phyloP scores from a whole-genome alignment of 768 basidiomycete species.

The Lactarius pseudohatsudake region DNA sequence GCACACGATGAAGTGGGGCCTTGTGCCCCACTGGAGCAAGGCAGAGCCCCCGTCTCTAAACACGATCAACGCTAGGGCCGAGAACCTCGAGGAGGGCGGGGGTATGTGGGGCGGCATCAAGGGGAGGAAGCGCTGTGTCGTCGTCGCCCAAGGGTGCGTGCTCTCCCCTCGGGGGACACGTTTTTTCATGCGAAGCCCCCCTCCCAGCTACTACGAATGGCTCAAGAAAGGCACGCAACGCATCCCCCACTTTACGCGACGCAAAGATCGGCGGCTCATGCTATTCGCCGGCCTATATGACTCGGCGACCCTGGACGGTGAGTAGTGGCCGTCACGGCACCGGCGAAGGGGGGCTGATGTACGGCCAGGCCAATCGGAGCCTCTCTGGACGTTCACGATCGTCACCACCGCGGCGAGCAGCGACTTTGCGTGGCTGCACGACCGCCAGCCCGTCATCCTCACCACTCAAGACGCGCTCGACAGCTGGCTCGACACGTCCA shows the following conservation, averaged over 20 bases:
- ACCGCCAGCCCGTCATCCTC: slow-evolving; percentile 85
- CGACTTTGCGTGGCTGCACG: slow-evolving; percentile 83
- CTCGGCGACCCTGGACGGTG: slow-evolving; percentile 62
- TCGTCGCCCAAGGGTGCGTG: slow-evolving; percentile 73
- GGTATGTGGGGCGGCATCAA: slow-evolving; percentile 88
- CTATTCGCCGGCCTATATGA: slow-evolving; percentile 91
- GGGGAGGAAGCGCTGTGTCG: slow-evolving; percentile 80
- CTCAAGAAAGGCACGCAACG: slow-evolving; percentile 77
- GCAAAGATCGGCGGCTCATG: slow-evolving; percentile 62
- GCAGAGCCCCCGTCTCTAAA: slow-evolving; percentile 68
- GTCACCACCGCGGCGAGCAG: slow-evolving; percentile 79
- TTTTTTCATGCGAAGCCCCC: not conserved
- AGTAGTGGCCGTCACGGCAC: not conserved
- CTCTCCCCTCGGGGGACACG: too few relatives aligned
- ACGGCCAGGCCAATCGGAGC: slow-evolving; percentile 44
- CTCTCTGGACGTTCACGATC: slow-evolving; percentile 82
- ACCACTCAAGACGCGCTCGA: slow-evolving; percentile 56
- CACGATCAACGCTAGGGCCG: slow-evolving; percentile 89
- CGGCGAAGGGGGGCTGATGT: too few relatives aligned
- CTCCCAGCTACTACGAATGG: slow-evolving; percentile 96
- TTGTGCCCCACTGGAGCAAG: slow-evolving; percentile 83
- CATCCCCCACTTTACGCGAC: slow-evolving; percentile 79
- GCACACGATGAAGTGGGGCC: slow-evolving; percentile 90
- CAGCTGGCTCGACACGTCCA: slow-evolving; percentile 79
- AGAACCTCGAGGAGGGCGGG: slow-evolving; percentile 70